Conservation (phyloP, 1,284 basidiomycete genomes). For the Gomphus sp. region DNA sequence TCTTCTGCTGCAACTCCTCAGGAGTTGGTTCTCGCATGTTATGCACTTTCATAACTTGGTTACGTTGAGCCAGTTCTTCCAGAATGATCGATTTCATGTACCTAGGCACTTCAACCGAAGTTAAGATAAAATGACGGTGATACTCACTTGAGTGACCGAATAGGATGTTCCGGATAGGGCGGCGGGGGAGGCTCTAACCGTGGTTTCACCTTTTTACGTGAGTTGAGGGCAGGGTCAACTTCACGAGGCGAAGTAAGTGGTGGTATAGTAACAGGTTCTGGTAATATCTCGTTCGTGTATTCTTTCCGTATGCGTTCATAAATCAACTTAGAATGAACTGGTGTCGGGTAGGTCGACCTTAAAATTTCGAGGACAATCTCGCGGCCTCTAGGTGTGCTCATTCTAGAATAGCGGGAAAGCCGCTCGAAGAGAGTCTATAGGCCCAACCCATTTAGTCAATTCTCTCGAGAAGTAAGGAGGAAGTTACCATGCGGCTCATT, state of each 20-base stretch:
- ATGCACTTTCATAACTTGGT: slow-evolving; percentile 36
- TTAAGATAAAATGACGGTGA: neutral
- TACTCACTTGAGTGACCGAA: slow-evolving; percentile 43
- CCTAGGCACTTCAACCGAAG: slow-evolving; percentile 22
- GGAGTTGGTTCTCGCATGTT: slow-evolving; percentile 24
- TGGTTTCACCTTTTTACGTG: neutral
- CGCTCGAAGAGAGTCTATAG: neutral
- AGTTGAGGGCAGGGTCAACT: neutral
- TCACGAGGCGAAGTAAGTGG: neutral
- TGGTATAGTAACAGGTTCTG: neutral
- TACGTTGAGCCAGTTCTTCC: slow-evolving; percentile 32
- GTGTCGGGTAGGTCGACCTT: neutral
- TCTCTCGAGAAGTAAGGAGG: neutral
- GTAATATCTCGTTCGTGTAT: neutral
- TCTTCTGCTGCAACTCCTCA: slow-evolving; percentile 22
- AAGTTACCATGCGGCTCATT: neutral
- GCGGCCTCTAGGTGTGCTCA: slow-evolving; percentile 2
- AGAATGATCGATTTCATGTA: slow-evolving; percentile 50
- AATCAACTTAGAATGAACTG: neutral
- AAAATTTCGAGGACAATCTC: slow-evolving; percentile 9
- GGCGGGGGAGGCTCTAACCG: slow-evolving; percentile 23
- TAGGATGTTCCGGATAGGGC: slow-evolving; percentile 33
- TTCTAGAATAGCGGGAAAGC: neutral
- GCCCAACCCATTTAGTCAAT: neutral
- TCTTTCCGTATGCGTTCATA: slow-evolving; percentile 4